Percentiles rank a stretch among this genome's conserved stretches.
Conservation (phyloP, 2,329 filamentous ascomycete genomes). For the Penicillium glabrum region DNA sequence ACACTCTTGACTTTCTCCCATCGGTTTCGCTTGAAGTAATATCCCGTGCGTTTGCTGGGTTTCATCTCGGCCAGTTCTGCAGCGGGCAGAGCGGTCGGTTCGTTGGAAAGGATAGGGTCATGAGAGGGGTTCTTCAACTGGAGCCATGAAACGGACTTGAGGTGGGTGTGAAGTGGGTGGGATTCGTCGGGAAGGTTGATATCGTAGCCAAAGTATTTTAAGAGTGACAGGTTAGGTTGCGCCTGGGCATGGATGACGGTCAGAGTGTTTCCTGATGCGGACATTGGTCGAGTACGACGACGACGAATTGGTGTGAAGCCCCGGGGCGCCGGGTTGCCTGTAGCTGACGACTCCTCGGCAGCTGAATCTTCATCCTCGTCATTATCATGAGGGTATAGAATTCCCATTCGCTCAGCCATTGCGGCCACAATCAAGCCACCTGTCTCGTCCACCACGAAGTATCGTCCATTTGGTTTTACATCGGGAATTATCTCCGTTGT, state of each 20-base stretch:
- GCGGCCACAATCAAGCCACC: constrained; percentile 79
- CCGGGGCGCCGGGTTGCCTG: neutral
- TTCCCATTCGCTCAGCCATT: constrained; percentile 84
- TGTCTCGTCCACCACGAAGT: constrained; percentile 84
- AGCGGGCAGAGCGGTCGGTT: constrained; percentile 60
- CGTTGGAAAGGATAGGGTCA: constrained; percentile 70
- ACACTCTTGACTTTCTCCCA: constrained; percentile 73
- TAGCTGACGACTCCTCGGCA: neutral
- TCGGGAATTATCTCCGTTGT: constrained; percentile 22
- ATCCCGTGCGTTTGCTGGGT: constrained; percentile 76
- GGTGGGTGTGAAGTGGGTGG: constrained; percentile 79
- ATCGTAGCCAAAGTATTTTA: constrained; percentile 90
- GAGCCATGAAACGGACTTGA: constrained; percentile 86
- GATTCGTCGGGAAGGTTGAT: constrained; percentile 59
- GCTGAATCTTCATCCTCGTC: neutral
- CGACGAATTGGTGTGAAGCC: constrained; percentile 19
- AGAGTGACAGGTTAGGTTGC: constrained; percentile 81
- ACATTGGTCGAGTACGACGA: constrained; percentile 31
- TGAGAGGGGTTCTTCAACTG: constrained; percentile 76
- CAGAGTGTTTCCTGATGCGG: constrained; percentile 59
- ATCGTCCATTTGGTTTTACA: constrained; percentile 57
- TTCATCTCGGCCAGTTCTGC: constrained; percentile 71
- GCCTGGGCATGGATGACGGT: constrained; percentile 60
- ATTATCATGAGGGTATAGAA: constrained; percentile 58
- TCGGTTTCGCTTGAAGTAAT: constrained; percentile 83